Evolutionary conservation across 768 basidiomycete species (phyloP).

Genomic region (Coprinellus aureogranulatus): DNA sequence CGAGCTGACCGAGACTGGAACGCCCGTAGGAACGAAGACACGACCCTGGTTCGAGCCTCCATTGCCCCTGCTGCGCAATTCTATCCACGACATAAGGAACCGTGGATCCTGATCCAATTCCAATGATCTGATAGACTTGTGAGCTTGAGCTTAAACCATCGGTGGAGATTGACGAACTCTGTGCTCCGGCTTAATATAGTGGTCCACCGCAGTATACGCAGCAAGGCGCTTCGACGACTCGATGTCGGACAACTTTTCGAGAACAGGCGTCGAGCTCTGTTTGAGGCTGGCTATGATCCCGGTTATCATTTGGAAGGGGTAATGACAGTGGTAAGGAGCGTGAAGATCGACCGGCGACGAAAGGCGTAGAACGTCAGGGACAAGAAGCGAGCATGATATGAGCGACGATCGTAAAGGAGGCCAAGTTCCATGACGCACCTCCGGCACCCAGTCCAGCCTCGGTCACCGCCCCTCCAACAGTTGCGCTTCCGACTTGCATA

Average conservation of each 20-base stretch:
- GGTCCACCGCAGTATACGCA: constrained; percentile 92
- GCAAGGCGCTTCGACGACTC: constrained; percentile 88
- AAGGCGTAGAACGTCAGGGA: not conserved
- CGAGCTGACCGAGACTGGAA: constrained; percentile 96
- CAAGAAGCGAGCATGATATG: not conserved
- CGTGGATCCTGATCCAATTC: constrained; percentile 91
- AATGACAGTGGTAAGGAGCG: not conserved
- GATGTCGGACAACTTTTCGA: constrained; percentile 40
- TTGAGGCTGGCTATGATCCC: not conserved
- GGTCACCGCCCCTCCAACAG: too few relatives aligned
- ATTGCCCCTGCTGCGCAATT: constrained; percentile 80
- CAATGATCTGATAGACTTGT: constrained; percentile 60
- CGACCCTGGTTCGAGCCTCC: constrained; percentile 73
- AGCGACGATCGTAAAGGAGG: not conserved
- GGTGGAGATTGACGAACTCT: constrained; percentile 49
- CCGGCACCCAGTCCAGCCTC: too few relatives aligned
- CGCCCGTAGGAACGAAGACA: constrained; percentile 87
- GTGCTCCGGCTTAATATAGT: constrained; percentile 78
- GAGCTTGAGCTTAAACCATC: not conserved
- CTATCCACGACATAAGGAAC: constrained; percentile 97
- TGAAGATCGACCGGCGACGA: not conserved
- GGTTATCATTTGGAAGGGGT: not conserved
- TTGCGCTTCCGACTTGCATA: too few relatives aligned
- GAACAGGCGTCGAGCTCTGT: constrained; percentile 2
- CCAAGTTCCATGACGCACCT: not conserved